Base-by-base conservation (phyloP, 768 basidiomycete species). In the Boletus tomentosulus region DNA sequence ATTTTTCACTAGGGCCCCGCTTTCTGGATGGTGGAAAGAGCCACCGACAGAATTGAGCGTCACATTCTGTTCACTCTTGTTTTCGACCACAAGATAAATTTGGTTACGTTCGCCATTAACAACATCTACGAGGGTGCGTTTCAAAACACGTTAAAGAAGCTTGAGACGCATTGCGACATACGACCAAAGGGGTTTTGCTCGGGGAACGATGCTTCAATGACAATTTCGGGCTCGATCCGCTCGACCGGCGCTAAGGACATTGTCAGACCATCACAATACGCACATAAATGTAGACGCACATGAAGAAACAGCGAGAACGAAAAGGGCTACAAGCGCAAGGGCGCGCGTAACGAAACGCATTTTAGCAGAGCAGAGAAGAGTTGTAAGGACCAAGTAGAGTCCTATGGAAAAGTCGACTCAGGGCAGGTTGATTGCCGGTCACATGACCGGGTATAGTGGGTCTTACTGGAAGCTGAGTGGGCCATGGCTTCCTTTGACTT, bases 21-120 rank as follows among this genome's bases (percentile, higher is more conserved):
- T 82, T 44, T 86, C 81, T 6, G 86, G 77, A 59, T 88, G 73
- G 57, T 82, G 80, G 61, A 92, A 74, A 34, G 87, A 84, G 41
- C 86, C 89, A 49, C 80, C 78, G 54, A 88, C 76, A 60, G 71
- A 78, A 55, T 82, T 66, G 16, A 92, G 72, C 2, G 87, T 89
- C 46, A 87, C 76, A 57, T 91, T 88, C 62, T 77, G 78, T 60
- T 80, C 80, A 11, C 87, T 86, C 67, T 81, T 87, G 71, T 90
- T 93, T 70, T 90, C 89, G 12, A 92, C 76, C 27, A 76, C 69
- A 46, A 93, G 69, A 25, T 71, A 71, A 33, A 93, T 72, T 31
- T 78, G 72, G 66, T 91, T 93, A 64, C 79, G 82, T 75, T 90
- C 87, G 54, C 90, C 90, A 61, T 93, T 93, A 31, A 92, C 83